Evolutionary conservation across 2,329 filamentous ascomycete species (phyloP), one percentile per base, ranked within the genome.

Genomic region (Fusarium keratoplasticum): DNA sequence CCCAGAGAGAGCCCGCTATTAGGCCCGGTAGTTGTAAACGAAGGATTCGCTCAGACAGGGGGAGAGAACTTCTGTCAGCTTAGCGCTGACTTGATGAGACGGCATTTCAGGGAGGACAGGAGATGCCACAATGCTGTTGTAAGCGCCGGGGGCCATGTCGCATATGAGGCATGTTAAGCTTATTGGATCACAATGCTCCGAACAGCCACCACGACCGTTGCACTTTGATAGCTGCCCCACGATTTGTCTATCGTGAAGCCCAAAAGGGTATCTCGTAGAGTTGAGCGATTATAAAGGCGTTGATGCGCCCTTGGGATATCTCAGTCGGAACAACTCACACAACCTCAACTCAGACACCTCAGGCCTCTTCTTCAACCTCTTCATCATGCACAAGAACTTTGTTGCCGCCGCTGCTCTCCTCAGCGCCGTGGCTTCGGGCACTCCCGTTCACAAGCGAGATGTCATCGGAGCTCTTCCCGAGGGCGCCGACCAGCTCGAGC

Each of bases 401-500:
- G 20, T 75, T 16, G 50, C 70, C 2, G 73, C 68, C 9, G 63
- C 64, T 16, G 71, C 67, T 16, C 47, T 77, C 9, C 65, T 77
- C 4, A 60, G 76, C 47, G 76, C 65, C 10, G 52, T 79, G 35
- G 58, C 72, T 7, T 68, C 75, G 69, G 27, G 22, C 25, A 31
- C 61, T 5, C 40, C 70, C 22, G 69, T 52, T n/a, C 25, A 38
- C 67, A 78, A 77, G 67, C 68, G 78, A 54, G 77, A 80, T 31
- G 74, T 81, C 35, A 69, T 81, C 50, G 71, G 75, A 1, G 77
- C 82, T 9, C 77, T 84, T 2, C 81, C 81, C 0, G 72, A 79
- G 31, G 68, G 70, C n/a, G 83, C 83, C 6, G 77, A 80, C 6
- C 78, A 79, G 13, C 64, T 76, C 31, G 83, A 84, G 65, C 75